phyloP scores from a whole-genome alignment of 495 filamentous ascomycete species.

The Cudoniella acicularis region DNA sequence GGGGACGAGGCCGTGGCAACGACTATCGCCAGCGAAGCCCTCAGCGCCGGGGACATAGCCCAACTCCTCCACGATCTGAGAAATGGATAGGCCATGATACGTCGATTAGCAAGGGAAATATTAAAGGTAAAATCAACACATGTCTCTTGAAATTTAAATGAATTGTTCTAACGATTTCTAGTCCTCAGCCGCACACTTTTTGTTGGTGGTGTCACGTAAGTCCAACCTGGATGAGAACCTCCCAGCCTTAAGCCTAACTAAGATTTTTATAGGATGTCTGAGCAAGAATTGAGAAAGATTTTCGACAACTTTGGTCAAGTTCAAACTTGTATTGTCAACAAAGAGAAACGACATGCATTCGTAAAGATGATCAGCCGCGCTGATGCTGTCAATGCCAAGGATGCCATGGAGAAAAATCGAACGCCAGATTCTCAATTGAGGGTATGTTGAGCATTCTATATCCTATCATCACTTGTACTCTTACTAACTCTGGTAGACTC shows the following conservation, averaged over 20 bases:
- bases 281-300: constrained; percentile 71
- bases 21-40: constrained; percentile 88
- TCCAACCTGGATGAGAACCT: too few relatives aligned
- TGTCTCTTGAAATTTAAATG: neutral
- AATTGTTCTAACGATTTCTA: constrained; percentile 30
- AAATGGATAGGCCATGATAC: constrained; percentile 84
- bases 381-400: constrained; percentile 79
- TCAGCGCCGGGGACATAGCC: constrained; percentile 57
- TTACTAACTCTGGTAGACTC: constrained; percentile 55
- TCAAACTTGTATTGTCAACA: constrained; percentile 96
- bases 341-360: constrained; percentile 95
- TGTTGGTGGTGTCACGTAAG: constrained; percentile 91
- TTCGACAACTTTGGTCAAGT: constrained; percentile 81
- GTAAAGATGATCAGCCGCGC: constrained; percentile 93
- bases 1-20: constrained; percentile 52
- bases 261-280: constrained; percentile 56
- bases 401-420: constrained; percentile 83
- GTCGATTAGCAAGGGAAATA: constrained; percentile 64
- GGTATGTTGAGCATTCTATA: constrained; percentile 47
- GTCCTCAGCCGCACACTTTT: constrained; percentile 94
- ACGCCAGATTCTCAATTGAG: constrained; percentile 70
- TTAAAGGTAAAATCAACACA: constrained; percentile 62
- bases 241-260: constrained; percentile 18
- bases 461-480: constrained; percentile 13
- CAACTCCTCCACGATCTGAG: constrained; percentile 47